Evolutionary conservation across 148 eudicot genomes (phyloP).

Genomic region (Polygonum maritimum): DNA sequence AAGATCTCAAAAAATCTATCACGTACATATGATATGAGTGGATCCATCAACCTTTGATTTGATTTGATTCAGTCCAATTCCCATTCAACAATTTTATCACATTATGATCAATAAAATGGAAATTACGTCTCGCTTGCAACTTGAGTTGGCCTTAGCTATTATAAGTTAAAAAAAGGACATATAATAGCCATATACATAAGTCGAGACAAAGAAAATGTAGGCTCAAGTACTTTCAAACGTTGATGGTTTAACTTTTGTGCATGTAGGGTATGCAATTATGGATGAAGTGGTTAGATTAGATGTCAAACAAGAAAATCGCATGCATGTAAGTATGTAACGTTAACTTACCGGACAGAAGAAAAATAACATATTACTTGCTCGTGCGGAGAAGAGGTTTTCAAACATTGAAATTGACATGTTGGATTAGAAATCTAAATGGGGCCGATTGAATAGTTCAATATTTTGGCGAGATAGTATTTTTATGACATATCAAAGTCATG

Average conservation of each 20-base stretch:
- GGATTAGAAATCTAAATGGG: not conserved
- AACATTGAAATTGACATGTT: not conserved
- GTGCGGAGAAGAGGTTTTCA: not conserved
- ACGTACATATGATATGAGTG: too few species aligned
- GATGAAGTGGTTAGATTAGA: not conserved
- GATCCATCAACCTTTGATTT: too few species aligned
- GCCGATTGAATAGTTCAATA: not conserved
- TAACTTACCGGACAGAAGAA: not conserved
- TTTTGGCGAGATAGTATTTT: not conserved
- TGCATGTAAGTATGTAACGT: not conserved
- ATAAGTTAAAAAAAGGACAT: not conserved
- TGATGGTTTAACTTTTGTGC: not conserved
- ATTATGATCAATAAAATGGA: too few species aligned
- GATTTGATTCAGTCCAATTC: too few species aligned
- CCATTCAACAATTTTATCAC: too few species aligned
- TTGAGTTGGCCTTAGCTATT: not conserved
- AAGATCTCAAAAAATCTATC: too few species aligned
- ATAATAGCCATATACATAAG: not conserved
- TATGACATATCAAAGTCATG: not conserved
- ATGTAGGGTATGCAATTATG: not conserved
- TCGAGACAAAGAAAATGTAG: not conserved
- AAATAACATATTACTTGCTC: not conserved
- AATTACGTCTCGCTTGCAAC: not conserved
- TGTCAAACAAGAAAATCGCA: not conserved
- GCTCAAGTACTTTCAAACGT: not conserved